Percentiles rank a stretch among this genome's conserved stretches.
phyloP scores from a whole-genome alignment of 192 early-diverging fungal species.

The Mortierella alpina region DNA sequence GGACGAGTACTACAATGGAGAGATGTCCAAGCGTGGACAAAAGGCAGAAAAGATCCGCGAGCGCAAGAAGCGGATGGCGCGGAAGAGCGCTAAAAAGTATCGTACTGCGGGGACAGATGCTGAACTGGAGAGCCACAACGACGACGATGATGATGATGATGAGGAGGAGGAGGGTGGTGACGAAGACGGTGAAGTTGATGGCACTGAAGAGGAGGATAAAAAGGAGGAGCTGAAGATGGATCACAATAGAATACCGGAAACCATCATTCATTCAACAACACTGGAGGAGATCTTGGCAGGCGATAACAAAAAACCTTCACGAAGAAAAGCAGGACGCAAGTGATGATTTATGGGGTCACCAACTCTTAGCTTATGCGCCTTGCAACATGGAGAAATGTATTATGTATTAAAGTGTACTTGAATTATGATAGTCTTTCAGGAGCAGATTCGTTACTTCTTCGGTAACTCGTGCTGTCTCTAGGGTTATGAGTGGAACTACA shows the following conservation, averaged over 20 bases:
- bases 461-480: too few species aligned
- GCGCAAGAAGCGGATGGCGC: conserved; percentile 39
- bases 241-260: neutral
- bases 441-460: too few species aligned
- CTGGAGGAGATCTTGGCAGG: conserved; percentile 34
- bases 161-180: neutral
- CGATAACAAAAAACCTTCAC: conserved; percentile 28
- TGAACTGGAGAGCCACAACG: neutral
- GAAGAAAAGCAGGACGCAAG: conserved; percentile 28
- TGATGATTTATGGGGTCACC: neutral
- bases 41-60: conserved; percentile 72
- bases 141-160: conserved; percentile 1
- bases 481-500: neutral
- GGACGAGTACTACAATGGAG: conserved; percentile 76
- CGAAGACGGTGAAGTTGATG: conserved; percentile 1
- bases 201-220: neutral
- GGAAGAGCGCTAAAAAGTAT: conserved; percentile 48
- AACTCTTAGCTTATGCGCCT: neutral
- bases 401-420: neutral
- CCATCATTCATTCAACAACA: conserved; percentile 10
- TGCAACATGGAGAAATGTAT: neutral
- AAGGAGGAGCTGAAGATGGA: neutral
- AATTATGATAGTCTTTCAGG: too few species aligned
- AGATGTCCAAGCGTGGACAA: conserved; percentile 66
- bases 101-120: neutral